A percentile compares a stretch with the other conserved stretches of the same genome.
Evolutionary conservation across 768 basidiomycete species (phyloP).

Genomic region (Pleurotus djamor): DNA sequence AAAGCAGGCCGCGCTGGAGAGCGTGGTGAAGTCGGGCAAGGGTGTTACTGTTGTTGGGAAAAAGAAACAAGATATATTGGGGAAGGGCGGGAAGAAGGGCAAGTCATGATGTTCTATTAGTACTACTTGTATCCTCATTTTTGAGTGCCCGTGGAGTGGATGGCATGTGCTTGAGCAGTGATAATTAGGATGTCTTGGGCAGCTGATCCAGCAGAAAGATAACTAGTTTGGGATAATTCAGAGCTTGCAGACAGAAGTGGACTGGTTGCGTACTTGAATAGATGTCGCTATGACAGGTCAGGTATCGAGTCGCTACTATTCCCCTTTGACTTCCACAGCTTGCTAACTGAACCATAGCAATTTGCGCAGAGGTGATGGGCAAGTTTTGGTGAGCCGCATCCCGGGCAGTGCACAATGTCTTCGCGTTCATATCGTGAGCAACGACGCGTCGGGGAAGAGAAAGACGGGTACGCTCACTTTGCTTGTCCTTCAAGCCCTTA

Average conservation of each 20-base stretch:
- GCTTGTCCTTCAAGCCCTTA: slow-evolving; percentile 93
- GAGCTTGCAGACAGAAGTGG: background rate
- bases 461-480: slow-evolving; percentile 50
- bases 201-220: background rate
- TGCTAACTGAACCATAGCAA: slow-evolving; percentile 73
- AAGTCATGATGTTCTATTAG: slow-evolving; percentile 5
- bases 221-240: background rate
- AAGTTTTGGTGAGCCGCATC: slow-evolving; percentile 85
- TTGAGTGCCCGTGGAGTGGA: background rate
- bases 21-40: slow-evolving; percentile 79
- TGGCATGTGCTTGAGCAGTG: too few species aligned
- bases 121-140: background rate
- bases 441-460: background rate
- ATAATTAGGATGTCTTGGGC: too few species aligned
- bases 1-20: slow-evolving; percentile 81
- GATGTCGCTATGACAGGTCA: slow-evolving; percentile 28
- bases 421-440: slow-evolving; percentile 10
- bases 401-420: slow-evolving; percentile 93
- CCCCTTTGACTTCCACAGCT: slow-evolving; percentile 56
- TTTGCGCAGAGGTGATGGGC: slow-evolving; percentile 83
- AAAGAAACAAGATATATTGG: slow-evolving; percentile 32
- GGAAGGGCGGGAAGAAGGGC: slow-evolving; percentile 30
- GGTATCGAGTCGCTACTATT: slow-evolving; percentile 22
- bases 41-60: slow-evolving; percentile 91
- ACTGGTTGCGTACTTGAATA: background rate